Conservation (phyloP, 2,329 filamentous ascomycete genomes). For the Neobulgaria alba region DNA sequence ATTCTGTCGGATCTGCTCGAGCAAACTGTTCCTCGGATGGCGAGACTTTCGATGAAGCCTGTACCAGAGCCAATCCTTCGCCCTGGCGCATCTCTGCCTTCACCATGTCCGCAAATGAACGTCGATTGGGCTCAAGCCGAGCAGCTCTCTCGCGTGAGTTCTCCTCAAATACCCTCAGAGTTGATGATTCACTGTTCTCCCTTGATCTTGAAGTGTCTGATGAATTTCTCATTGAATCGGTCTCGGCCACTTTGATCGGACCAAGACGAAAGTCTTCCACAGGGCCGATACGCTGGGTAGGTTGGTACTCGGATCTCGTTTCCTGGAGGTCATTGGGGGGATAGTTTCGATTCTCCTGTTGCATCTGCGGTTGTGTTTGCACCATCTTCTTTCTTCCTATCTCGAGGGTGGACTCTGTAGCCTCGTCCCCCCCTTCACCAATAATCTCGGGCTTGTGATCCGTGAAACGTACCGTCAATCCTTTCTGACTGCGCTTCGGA, state of each 20-base stretch:
- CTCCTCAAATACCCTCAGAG: not conserved
- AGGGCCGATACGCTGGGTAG: slow-evolving; percentile 4
- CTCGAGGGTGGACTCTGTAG: slow-evolving; percentile 61
- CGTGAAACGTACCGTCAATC: slow-evolving; percentile 65
- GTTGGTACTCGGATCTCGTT: not conserved
- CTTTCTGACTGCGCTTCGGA: slow-evolving; percentile 47
- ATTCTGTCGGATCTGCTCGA: slow-evolving; percentile 1
- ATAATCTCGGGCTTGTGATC: slow-evolving; percentile 71
- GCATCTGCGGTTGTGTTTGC: slow-evolving; percentile 19
- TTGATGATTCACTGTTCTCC: not conserved
- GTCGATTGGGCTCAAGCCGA: slow-evolving; percentile 4
- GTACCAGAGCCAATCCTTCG: slow-evolving; percentile 50
- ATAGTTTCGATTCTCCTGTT: slow-evolving; percentile 9
- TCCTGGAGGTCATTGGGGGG: slow-evolving; percentile 4
- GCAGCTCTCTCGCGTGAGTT: slow-evolving; percentile 1
- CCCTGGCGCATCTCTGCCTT: slow-evolving; percentile 53
- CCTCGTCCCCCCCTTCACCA: slow-evolving; percentile 85
- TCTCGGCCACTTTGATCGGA: slow-evolving; percentile 48
- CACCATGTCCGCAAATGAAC: slow-evolving; percentile 31
- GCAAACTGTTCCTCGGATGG: slow-evolving; percentile 11
- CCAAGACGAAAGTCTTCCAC: slow-evolving; percentile 39
- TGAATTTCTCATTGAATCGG: slow-evolving; percentile 22
- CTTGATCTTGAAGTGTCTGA: not conserved
- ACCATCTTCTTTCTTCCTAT: slow-evolving; percentile 50
- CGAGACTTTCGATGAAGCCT: slow-evolving; percentile 15